phyloP scores from a whole-genome alignment of 495 filamentous ascomycete species.

The Aspergillus funiculosus region DNA sequence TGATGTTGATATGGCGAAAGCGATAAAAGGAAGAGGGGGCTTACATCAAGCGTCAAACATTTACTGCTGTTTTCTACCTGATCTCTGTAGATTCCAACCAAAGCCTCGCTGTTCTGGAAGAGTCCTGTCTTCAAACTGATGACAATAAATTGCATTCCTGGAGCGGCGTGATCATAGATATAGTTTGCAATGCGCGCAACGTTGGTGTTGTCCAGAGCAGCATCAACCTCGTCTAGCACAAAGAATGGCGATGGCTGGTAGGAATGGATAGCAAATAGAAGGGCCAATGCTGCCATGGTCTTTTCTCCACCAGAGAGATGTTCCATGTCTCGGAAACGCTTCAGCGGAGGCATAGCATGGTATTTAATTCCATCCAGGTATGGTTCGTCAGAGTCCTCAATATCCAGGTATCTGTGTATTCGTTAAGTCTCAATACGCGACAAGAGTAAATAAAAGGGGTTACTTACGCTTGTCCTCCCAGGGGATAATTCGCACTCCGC shows the following conservation, averaged over 20 bases:
- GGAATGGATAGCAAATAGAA: conserved; percentile 92
- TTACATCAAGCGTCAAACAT: conserved; percentile 90
- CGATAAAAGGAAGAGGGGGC: conserved; percentile 27
- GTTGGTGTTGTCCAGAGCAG: conserved; percentile 93
- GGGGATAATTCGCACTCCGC: conserved; percentile 70
- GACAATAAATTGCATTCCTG: conserved; percentile 98
- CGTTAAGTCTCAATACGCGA: not conserved
- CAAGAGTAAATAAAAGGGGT: not conserved
- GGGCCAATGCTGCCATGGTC: conserved; percentile 93
- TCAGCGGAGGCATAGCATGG: conserved; percentile 96
- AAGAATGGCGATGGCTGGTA: conserved; percentile 96
- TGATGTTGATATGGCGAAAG: not conserved
- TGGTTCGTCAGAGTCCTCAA: conserved; percentile 83
- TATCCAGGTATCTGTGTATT: conserved; percentile 71
- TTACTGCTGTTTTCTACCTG: conserved; percentile 85
- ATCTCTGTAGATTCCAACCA: conserved; percentile 93
- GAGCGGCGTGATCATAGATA: conserved; percentile 86
- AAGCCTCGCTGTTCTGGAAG: conserved; percentile 87
- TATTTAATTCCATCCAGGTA: conserved; percentile 95
- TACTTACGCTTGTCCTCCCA: conserved; percentile 78
- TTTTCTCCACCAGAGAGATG: conserved; percentile 96
- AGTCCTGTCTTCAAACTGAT: conserved; percentile 90
- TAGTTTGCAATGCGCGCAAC: conserved; percentile 93
- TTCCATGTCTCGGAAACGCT: conserved; percentile 99
- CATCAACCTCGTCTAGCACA: conserved; percentile 97